phyloP scores from a whole-genome alignment of 768 basidiomycete genomes.

The Naganishia randhawae region DNA sequence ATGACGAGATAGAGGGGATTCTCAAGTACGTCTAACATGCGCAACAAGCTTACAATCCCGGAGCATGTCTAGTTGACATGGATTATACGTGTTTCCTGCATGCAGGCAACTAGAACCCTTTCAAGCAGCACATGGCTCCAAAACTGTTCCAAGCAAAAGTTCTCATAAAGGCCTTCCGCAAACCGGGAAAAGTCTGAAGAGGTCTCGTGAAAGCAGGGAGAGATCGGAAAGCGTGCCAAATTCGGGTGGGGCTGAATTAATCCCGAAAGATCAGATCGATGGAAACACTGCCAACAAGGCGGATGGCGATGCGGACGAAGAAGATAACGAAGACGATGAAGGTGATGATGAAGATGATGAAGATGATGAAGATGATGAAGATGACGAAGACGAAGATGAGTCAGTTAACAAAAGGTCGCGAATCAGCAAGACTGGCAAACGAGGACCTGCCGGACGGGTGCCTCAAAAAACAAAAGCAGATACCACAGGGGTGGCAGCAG shows the following conservation, averaged over 20 bases:
- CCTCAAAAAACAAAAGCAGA: slow-evolving; percentile 1
- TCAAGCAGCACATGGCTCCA: not conserved
- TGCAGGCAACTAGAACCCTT: slow-evolving; percentile 24
- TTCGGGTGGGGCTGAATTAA: not conserved
- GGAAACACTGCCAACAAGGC: not conserved
- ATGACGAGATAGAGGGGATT: slow-evolving; percentile 66
- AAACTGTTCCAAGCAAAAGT: slow-evolving; percentile 2
- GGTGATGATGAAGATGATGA: not conserved
- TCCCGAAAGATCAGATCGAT: slow-evolving; percentile 21
- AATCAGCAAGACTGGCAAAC: slow-evolving; percentile 1
- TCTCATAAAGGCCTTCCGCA: not conserved
- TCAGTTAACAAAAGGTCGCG: slow-evolving; percentile 6
- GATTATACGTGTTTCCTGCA: too few relatives aligned
- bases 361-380: not conserved
- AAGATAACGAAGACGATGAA: slow-evolving; percentile 10
- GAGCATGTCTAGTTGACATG: slow-evolving; percentile 9
- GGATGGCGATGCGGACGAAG: slow-evolving; percentile 24
- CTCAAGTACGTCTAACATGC: slow-evolving; percentile 63
- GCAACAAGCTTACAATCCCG: slow-evolving; percentile 37
- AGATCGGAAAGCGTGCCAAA: slow-evolving; percentile 11
- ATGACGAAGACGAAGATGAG: slow-evolving; percentile 12
- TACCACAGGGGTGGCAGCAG: not conserved
- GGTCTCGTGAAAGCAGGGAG: not conserved
- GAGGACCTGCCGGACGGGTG: slow-evolving; percentile 15
- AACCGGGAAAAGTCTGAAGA: slow-evolving; percentile 1